Base-by-base conservation (phyloP, 2,329 filamentous ascomycete species). In the Aspergillus ustus region DNA sequence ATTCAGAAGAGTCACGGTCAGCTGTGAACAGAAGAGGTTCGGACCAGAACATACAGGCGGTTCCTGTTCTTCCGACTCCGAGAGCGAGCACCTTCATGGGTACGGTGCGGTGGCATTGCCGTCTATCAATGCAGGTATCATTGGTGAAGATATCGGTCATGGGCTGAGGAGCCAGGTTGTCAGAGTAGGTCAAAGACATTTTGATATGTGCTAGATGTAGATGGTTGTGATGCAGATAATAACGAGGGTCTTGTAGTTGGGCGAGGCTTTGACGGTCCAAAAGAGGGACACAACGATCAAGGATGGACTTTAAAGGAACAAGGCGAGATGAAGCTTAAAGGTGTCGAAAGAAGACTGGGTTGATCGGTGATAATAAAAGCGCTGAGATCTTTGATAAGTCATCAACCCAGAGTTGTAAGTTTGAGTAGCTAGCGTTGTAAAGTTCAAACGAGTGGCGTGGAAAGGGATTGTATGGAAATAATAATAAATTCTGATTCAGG, bases 21-120 rank as follows among this genome's bases (percentile, higher is more conserved):
- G 57, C 15, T 19, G 37, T 11, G 29, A n/a, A 37, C 17, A 44
- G 28, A n/a, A 5, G 2, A 44, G 20, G 20, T 8, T 15, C 48
- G 22, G 8, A 46, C n/a, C 46, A 40, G 22, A 37, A 80, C 83
- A 72, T 81, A 86, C 87, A 91, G 37, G 88, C 85, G 69, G 89
- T 91, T 70, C 89, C 89, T 8, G 89, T 92, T 65, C 89, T 83
- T 59, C 88, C 87, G 19, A 91, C 82, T 50, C 89, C 89, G 0
- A 92, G 82, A 51, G 88, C 84, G 37, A 92, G 85, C 51, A 92
- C 86, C 73, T 86, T 86, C 89, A 92, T 91, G 37, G 89, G 89
- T 55, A 90, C 88, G 34, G 81, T 85, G 59, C 89, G 87, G 62
- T 82, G 83, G 75, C 87, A 88, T 80, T 87, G 79, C 67, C 86